Base-by-base conservation (phyloP, 2,329 filamentous ascomycete species). In the Alternaria arborescens region DNA sequence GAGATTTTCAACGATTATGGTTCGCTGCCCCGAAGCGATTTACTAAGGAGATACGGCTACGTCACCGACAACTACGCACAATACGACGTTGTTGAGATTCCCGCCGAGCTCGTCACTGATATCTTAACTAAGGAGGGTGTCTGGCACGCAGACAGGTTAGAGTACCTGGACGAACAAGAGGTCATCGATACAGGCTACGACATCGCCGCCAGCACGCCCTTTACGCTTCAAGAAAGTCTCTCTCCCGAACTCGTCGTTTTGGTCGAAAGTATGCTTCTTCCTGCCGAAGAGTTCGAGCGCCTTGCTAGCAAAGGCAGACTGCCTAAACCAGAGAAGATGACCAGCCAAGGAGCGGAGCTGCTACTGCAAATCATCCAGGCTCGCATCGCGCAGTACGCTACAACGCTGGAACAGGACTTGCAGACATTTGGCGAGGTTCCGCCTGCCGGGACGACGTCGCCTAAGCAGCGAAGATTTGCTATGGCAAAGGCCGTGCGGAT, bases 1-100 rank as follows among this genome's bases (percentile, higher is more conserved):
- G 91, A 97, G 77, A 87, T 97, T 18, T 87, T 94, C 74, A 97
- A 97, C 76, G 94, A 97, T 79, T 97, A 97, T 68, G 94, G 94
- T 0, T 89, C 93, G 6, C 86, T 96, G 3, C 91, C 93, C 10
- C 91, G 91, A 60, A 90, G 91, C 1, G 93, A 97, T 72, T 82
- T 97, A 8, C 84, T 97, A 11, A 85, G 94, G 36, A 85, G 93
- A 14, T 97, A 97, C 69, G 94, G 94, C 18, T 97, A 97, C 71
- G 88, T 93, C n/a, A 94, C 92, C 0, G 80, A 86, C 28, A 89
- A 89, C 66, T 94, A 97, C 70, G 82, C 88, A 10, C 84, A 89
- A 41, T 93, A 93, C 76, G 93, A 97, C 68, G 92, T 97, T 1
- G 90, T 92, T 1, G 94, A 97, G 75, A 79, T 97, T 34, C 83